These are phyloP conservation scores for Myxozyma lipomycoides DNA, from an alignment of 805 yeast genomes.

Conservation along the genomic window DNA sequence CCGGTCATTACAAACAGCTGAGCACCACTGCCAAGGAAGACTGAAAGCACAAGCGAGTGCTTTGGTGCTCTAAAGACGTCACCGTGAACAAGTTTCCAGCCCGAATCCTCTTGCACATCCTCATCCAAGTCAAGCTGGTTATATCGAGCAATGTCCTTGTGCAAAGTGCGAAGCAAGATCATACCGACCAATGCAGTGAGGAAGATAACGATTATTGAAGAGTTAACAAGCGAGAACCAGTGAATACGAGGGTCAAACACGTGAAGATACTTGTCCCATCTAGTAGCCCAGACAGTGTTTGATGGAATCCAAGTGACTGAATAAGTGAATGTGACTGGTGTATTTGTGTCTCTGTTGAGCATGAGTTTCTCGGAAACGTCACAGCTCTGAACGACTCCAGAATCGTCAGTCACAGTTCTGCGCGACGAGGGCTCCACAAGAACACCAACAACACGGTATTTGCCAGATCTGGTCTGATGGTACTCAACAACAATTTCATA, in stretches of 20 bases:
- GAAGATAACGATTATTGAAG: constrained; percentile 73
- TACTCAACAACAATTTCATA: constrained; percentile 75
- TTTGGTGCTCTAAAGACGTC: constrained; percentile 88
- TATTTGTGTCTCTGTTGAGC: constrained; percentile 45
- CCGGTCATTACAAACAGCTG: constrained; percentile 77
- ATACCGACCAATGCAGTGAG: constrained; percentile 76
- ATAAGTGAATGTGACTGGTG: constrained; percentile 74
- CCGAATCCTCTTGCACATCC: constrained; percentile 84
- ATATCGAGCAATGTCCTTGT: constrained; percentile 79
- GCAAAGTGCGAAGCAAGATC: constrained; percentile 71
- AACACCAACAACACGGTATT: constrained; percentile 87
- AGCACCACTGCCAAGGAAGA: constrained; percentile 80
- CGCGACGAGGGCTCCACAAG: constrained; percentile 67
- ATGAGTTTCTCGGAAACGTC: constrained; percentile 30
- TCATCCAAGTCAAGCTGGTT: constrained; percentile 81
- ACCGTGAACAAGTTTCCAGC: constrained; percentile 95
- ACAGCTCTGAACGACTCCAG: constrained; percentile 31
- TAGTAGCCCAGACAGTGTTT: constrained; percentile 87
- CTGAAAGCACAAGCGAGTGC: constrained; percentile 65
- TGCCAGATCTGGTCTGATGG: constrained; percentile 64
- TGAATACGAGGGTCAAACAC: constrained; percentile 90
- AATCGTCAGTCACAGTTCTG: constrained; percentile 40
- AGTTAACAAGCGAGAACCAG: constrained; percentile 90
- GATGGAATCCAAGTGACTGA: constrained; percentile 70
- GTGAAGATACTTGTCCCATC: constrained; percentile 96